Base-by-base conservation (phyloP, 441 rosid species). In the Populus hybrid region DNA sequence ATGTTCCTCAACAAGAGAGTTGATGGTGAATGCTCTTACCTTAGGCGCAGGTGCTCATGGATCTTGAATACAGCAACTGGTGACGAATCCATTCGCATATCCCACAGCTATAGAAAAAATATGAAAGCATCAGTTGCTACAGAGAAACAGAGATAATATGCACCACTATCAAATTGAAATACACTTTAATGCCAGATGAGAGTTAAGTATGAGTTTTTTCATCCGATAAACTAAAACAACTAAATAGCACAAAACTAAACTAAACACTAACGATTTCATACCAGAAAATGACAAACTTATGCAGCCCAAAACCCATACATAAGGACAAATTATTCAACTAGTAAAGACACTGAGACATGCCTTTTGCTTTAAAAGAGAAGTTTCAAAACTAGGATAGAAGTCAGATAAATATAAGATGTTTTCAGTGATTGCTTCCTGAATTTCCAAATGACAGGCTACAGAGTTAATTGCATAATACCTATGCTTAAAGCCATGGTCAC, bases 31-130 rank as follows among this genome's bases (percentile, higher is more conserved):
- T 68, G 12, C 71, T 7, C 36, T 77, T 83, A 89, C 97, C 90
- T 90, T 92, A 21, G 90, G 67, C 86, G 84, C 66, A 92, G 82
- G 77, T 88, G 85, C 76, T 92, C 94, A 77, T 90, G 97, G 72
- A 92, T 81, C 80, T 87, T 88, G 82, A 86, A 89, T 74, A 81
- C 80, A 35, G 86, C 83, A 79, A 92, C 89, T 21, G 97, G 94
- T 50, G 81, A 82, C 68, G 92, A 85, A 77, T 86, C 90, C 90
- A 84, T 87, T 24, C 82, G 86, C 64, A 87, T 78, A 83, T 92
- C 96, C 94, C 96, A 90, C 65, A 90, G 80, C 96, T 91, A 78
- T 73, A 81, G 68, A 68, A 79, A 79, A 23, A 68, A 74, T 74
- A 64, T 6, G 9, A 83, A 77, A 83, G 36, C 64, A 83, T 81